Base-by-base conservation (phyloP, 768 basidiomycete species). In the Strobilomyces echinocephalus region DNA sequence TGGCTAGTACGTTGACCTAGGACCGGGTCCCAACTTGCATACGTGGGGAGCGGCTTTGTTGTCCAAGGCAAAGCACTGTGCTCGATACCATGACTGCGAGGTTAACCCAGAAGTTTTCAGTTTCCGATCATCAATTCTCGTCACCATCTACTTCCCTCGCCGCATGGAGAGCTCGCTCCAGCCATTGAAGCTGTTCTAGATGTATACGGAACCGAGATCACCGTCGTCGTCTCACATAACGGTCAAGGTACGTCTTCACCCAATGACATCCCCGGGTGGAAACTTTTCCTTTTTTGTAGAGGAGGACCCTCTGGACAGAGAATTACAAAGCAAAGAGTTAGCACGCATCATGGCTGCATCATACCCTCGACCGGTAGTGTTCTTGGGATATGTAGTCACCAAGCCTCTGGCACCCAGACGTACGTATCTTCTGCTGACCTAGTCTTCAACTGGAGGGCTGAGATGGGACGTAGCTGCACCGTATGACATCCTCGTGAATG, bases 221-320 rank as follows among this genome's bases (percentile, higher is more conserved):
- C 84, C 6, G 90, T 94, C 0, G 75, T 95, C n/a, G 88, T 95
- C 10, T 79, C 90, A 0, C 93, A 95, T 60, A 95, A 95, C 64
- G 93, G 93, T 7, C 93, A 95, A 78, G 89, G 89, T 87, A 56
- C 49, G 66, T 53, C 33, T n/a, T n/a, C 43, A 5, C 11, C 18
- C 18, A 18, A 30, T 44, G 7, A n/a, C 36, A 24, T 45, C 20
- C 14, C 24, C 1, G 26, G 28, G 31, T 36, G 46, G 36, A 50
- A 43, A 18, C 16, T 14, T 41, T 20, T 44, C 16, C 26, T 1
- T 26, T 42, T 18, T 3, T 49, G 31, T 49, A 91, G 92, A 95
- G 79, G 88, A 94, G 66, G 91, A 93, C 44, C 80, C 87, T 0
- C 67, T 92, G n/a, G 93, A 95, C 66, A 80, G 93, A 53, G 87